A percentile compares a stretch with the other conserved stretches of the same genome.
phyloP scores from a whole-genome alignment of 2,329 filamentous ascomycete species.

The Chaetomium olivaceum region DNA sequence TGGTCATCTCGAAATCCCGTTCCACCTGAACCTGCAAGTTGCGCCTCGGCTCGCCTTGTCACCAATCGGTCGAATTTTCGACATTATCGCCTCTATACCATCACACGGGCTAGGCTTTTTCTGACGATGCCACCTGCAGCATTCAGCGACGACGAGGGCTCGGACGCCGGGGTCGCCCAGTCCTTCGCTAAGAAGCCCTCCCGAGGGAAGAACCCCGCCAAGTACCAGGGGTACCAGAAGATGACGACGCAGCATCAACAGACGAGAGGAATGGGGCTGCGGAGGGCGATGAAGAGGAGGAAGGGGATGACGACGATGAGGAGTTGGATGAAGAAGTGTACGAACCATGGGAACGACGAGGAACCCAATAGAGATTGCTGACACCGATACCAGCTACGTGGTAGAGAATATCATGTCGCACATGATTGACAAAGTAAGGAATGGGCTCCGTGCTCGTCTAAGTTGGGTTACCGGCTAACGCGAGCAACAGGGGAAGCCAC shows the following conservation, averaged over 20 bases:
- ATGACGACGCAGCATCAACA: constrained; percentile 32
- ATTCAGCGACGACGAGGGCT: constrained; percentile 47
- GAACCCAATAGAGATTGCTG: neutral
- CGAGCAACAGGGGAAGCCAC: constrained; percentile 44
- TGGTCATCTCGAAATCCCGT: neutral
- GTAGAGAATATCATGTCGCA: constrained; percentile 74
- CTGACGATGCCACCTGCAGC: constrained; percentile 33
- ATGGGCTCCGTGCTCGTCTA: constrained; percentile 30
- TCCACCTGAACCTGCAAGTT: neutral
- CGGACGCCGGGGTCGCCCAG: constrained; percentile 32
- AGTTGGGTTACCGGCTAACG: neutral
- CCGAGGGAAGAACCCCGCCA: constrained; percentile 17
- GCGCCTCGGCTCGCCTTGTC: constrained; percentile 21
- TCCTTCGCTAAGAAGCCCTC: constrained; percentile 14
- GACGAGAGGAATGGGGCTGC: constrained; percentile 28
- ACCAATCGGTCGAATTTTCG: neutral
- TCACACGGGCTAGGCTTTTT: neutral
- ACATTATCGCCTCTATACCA: neutral
- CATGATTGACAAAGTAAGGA: constrained; percentile 55
- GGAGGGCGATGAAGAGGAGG: constrained; percentile 30
- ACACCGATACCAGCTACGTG: constrained; percentile 57
- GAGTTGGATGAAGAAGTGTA: constrained; percentile 36
- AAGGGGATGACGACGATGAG: constrained; percentile 35
- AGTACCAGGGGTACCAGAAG: constrained; percentile 31
- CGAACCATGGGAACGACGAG: neutral